Evolutionary conservation across 2,329 filamentous ascomycete species (phyloP).

Genomic region (Exophiala spinifera): DNA sequence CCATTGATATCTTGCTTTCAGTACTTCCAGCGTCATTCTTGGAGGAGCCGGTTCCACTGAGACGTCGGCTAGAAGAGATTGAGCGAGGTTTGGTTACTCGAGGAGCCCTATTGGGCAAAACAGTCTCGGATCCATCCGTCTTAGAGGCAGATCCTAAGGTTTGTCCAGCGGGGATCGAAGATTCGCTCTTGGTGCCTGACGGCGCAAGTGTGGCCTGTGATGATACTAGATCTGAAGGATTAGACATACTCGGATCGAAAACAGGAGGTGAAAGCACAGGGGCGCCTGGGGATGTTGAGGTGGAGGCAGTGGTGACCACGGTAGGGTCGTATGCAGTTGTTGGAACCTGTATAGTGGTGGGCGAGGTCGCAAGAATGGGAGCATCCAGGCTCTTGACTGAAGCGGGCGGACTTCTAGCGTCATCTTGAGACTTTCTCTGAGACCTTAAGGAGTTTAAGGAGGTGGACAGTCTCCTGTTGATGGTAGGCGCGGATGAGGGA

Average conservation of each 20-base stretch:
- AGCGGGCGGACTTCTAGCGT: constrained; percentile 23
- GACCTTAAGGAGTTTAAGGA: constrained; percentile 20
- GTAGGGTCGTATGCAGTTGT: constrained; percentile 28
- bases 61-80: constrained; percentile 25
- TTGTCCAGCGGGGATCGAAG: constrained; percentile 12
- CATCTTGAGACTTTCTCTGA: constrained; percentile 19
- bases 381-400: constrained; percentile 36
- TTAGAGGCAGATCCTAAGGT: constrained; percentile 6
- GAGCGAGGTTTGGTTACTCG: constrained; percentile 24
- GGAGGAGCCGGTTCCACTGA: constrained; percentile 27
- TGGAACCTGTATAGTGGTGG: constrained; percentile 13
- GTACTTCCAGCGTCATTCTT: constrained; percentile 21
- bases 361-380: constrained; percentile 29
- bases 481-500: constrained; percentile 38
- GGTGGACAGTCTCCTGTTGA: constrained; percentile 26
- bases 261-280: constrained; percentile 27
- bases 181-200: constrained; percentile 12
- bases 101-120: constrained; percentile 22
- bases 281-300: constrained; percentile 20
- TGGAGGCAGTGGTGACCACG: constrained; percentile 27
- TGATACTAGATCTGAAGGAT: constrained; percentile 23
- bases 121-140: constrained; percentile 14
- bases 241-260: constrained; percentile 20
- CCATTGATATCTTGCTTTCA: constrained; percentile 39
- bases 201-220: constrained; percentile 13